Evolutionary conservation across 306 rosid genomes (phyloP).

Genomic region (Argentina anserina): DNA sequence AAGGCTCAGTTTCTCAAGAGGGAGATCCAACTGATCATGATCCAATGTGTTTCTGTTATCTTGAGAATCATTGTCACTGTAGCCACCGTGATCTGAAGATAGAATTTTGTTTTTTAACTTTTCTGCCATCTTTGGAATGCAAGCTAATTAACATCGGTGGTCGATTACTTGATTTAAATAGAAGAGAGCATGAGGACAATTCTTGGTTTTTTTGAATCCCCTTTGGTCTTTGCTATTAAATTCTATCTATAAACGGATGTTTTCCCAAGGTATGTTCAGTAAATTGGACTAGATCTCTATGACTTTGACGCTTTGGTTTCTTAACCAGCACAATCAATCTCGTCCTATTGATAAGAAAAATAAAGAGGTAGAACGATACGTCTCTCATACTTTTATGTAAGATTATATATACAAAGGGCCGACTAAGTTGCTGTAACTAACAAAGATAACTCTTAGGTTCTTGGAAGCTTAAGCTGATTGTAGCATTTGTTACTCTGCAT

Average conservation of each 20-base stretch:
- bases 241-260: neutral
- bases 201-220: no score
- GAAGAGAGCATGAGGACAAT: neutral
- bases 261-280: neutral
- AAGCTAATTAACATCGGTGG: neutral
- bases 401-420: no score
- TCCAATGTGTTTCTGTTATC: neutral
- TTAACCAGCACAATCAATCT: no score
- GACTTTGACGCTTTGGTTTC: neutral
- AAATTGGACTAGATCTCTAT: neutral
- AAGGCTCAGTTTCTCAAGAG: conserved; percentile 15
- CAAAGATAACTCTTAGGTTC: no score
- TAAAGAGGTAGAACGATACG: no score
- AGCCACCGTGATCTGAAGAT: neutral
- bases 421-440: no score
- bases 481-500: no score
- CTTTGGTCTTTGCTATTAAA: no score
- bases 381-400: no score
- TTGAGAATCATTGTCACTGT: neutral
- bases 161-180: neutral
- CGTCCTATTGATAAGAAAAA: no score
- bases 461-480: no score
- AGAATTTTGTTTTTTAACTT: neutral
- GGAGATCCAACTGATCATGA: neutral
- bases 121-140: neutral